Evolutionary conservation across 805 yeast species (phyloP), one percentile per base, ranked within the genome.

Genomic region (Wickerhamomyces hampshirensis): DNA sequence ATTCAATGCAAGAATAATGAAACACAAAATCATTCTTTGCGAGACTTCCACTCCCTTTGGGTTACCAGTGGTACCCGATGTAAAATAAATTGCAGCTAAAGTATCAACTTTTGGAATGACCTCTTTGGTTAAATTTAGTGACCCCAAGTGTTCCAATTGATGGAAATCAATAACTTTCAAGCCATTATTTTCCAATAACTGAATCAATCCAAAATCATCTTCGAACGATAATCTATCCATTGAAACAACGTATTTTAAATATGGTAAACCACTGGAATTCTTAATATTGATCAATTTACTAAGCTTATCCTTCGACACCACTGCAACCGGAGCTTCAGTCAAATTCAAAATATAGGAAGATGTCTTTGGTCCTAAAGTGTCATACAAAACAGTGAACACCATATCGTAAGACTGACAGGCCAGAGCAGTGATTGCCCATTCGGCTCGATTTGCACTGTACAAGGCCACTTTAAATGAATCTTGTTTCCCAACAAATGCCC

Each of bases 361-460:
- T 4, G 89, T 69, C 18, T 66, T 68, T 1, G 80, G 71, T 6
- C 80, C 80, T 35, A 75, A 49, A 9, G 80, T 73, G 35, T 75
- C 80, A 49, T 75, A 75, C n/a, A 75, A 51, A 1, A 75, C 68
- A 5, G 77, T 75, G 33, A 62, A 62, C 3, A 73, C 53, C 26
- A 65, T 66, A 55, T 68, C 36, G 6, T 37, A 35, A 2, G 38
- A 37, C 63, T 43, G 42, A 60, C 71, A 76, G 14, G 75, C 67
- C 26, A 65, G 66, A 48, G 83, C 76, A 1, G 87, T 84, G 47
- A 80, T 54, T 51, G 80, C 62, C 93, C 93, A 83, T 58, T 82
- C 85, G 10, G 68, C 61, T 33, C 79, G 61, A 52, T 80, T 81
- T 28, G 66, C 61, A 14, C 82, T 68, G 50, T 73, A 72, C 6